phyloP scores from a whole-genome alignment of 2,329 filamentous ascomycete genomes.

The Colletotrichum scovillei region DNA sequence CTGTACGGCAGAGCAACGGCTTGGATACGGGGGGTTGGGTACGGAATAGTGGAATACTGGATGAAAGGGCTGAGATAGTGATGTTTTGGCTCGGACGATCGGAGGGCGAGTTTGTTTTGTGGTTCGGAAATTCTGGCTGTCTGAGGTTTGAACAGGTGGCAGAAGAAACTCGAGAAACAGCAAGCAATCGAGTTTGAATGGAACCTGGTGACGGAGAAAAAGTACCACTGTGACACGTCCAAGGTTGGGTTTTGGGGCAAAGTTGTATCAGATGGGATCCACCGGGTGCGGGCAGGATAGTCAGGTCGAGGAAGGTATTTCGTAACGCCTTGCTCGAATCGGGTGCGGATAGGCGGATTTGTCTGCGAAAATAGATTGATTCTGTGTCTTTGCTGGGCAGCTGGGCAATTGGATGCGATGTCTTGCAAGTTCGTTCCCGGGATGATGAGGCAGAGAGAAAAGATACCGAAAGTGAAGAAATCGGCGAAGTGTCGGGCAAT shows the following conservation, averaged over 20 bases:
- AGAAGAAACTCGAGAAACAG: background rate
- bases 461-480: constrained; percentile 10
- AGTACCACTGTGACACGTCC: background rate
- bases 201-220: background rate
- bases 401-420: too few relatives aligned
- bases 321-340: constrained; percentile 30
- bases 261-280: constrained; percentile 11
- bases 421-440: too few relatives aligned
- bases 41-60: background rate
- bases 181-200: background rate
- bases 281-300: constrained; percentile 13
- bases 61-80: background rate
- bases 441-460: background rate
- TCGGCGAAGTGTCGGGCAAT: constrained; percentile 26
- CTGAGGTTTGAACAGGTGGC: background rate
- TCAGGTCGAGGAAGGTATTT: constrained; percentile 5
- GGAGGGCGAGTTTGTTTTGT: background rate
- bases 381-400: background rate
- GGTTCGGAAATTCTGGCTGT: too few relatives aligned
- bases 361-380: background rate
- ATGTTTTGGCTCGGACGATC: constrained; percentile 14
- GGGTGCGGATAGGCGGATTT: background rate
- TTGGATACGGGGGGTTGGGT: constrained; percentile 22
- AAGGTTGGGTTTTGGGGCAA: background rate
- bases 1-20: constrained; percentile 6